A percentile compares a stretch with the other conserved stretches of the same genome.
phyloP scores from a whole-genome alignment of 2,329 filamentous ascomycete species.

The Endocalyx cinctus region DNA sequence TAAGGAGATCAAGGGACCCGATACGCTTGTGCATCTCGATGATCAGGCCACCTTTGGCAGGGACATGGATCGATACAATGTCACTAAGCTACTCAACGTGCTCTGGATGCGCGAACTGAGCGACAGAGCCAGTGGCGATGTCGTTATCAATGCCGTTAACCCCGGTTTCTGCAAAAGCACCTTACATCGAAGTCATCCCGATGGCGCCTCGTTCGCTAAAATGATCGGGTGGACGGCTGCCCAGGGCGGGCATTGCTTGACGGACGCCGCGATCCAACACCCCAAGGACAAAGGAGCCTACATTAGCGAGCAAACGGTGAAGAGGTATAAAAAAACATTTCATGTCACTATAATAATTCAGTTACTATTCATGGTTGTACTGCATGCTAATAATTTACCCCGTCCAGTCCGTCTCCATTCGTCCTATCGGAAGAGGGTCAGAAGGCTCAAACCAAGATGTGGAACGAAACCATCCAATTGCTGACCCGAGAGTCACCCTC shows the following conservation, averaged over 20 bases:
- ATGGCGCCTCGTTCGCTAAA: not conserved
- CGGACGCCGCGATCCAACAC: not conserved
- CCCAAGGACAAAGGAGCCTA: not conserved
- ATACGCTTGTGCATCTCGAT: conserved; percentile 11
- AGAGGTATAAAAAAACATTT: not conserved
- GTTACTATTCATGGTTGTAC: too few species aligned
- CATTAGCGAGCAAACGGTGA: not conserved
- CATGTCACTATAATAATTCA: too few species aligned
- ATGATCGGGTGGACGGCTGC: conserved; percentile 1
- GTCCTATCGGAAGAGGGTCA: not conserved
- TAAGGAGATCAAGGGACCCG: conserved; percentile 6
- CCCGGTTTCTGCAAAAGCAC: conserved; percentile 13
- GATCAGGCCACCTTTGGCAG: conserved; percentile 11
- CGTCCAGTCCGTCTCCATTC: not conserved
- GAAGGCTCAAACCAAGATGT: not conserved
- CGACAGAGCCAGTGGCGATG: conserved; percentile 4
- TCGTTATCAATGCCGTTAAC: conserved; percentile 14
- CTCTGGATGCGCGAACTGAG: conserved; percentile 13
- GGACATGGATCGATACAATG: conserved; percentile 10
- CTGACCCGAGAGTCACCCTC: not conserved
- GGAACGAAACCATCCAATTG: not conserved
- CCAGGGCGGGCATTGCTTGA: conserved; percentile 1
- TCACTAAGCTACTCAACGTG: conserved; percentile 14
- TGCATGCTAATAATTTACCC: too few species aligned
- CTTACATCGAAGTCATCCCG: conserved; percentile 13